phyloP scores from a whole-genome alignment of 2,329 filamentous ascomycete species.

The Apiospora saccharicola region DNA sequence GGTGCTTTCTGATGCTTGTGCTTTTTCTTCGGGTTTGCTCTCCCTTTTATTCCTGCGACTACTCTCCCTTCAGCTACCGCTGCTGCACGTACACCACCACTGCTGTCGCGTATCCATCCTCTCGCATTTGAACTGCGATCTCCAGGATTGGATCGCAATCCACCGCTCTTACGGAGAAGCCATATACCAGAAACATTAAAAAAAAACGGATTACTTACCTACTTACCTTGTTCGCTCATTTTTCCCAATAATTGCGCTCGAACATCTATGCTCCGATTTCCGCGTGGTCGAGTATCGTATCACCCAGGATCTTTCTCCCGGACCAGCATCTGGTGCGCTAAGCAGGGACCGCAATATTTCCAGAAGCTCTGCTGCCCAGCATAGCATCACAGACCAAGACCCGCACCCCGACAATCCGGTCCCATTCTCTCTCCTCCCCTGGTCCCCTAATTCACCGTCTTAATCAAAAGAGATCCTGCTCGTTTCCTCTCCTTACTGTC shows the following conservation, averaged over 20 bases:
- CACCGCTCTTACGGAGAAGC: not conserved
- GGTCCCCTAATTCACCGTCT: slow-evolving; percentile 41
- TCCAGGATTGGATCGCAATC: not conserved
- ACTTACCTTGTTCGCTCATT: slow-evolving; percentile 16
- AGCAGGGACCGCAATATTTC: slow-evolving; percentile 44
- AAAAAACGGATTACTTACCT: slow-evolving; percentile 5
- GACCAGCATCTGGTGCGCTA: slow-evolving; percentile 42
- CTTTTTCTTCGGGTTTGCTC: slow-evolving; percentile 14
- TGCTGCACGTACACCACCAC: slow-evolving; percentile 15
- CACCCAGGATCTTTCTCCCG: slow-evolving; percentile 31
- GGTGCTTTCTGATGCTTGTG: slow-evolving; percentile 14
- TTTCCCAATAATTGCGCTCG: not conserved
- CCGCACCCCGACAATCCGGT: slow-evolving; percentile 44
- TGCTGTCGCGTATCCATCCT: slow-evolving; percentile 14
- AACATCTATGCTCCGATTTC: slow-evolving; percentile 22
- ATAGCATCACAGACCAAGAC: slow-evolving; percentile 42
- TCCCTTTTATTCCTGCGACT: slow-evolving; percentile 2
- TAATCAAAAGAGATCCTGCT: slow-evolving; percentile 35
- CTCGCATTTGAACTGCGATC: slow-evolving; percentile 8
- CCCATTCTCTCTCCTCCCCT: slow-evolving; percentile 42
- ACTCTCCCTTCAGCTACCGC: slow-evolving; percentile 17
- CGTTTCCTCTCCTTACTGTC: slow-evolving; percentile 31
- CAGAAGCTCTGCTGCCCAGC: slow-evolving; percentile 42
- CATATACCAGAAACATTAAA: slow-evolving; percentile 5
- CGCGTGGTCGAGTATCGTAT: slow-evolving; percentile 13